A percentile compares a stretch with the other conserved stretches of the same genome.
These are phyloP conservation scores for Pseudopithomyces maydicus DNA, from an alignment of 2,329 filamentous ascomycete genomes.

Conservation along the genomic window DNA sequence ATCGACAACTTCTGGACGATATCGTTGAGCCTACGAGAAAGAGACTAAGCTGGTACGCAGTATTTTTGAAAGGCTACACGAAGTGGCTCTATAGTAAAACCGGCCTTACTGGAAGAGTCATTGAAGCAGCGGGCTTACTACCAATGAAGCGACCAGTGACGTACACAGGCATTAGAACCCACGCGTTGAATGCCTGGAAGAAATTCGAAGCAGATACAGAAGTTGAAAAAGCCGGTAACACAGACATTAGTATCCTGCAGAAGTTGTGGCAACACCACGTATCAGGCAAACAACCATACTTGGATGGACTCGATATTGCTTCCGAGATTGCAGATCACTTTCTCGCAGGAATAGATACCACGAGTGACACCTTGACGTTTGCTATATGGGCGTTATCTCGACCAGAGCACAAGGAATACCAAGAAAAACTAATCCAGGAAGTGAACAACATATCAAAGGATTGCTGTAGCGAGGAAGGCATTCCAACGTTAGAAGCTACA, in stretches of 20 bases:
- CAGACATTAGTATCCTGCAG: not conserved
- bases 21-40: slow-evolving; percentile 55
- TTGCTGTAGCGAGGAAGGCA: slow-evolving; percentile 29
- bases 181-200: slow-evolving; percentile 47
- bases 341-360: slow-evolving; percentile 60
- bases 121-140: slow-evolving; percentile 45
- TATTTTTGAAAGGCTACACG: slow-evolving; percentile 53
- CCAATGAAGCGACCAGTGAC: slow-evolving; percentile 58
- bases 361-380: slow-evolving; percentile 59
- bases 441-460: slow-evolving; percentile 35
- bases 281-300: slow-evolving; percentile 6
- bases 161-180: slow-evolving; percentile 56
- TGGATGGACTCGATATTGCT: slow-evolving; percentile 55
- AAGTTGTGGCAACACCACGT: not conserved
- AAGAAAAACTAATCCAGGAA: slow-evolving; percentile 53
- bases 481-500: slow-evolving; percentile 42
- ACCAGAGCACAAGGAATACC: slow-evolving; percentile 49
- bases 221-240: not conserved
- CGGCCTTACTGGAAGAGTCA: slow-evolving; percentile 42
- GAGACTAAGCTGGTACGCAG: slow-evolving; percentile 55
- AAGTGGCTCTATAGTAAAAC: slow-evolving; percentile 56
- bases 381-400: slow-evolving; percentile 56
- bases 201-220: slow-evolving; percentile 18
- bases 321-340: slow-evolving; percentile 61
- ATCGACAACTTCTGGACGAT: slow-evolving; percentile 53